Evolutionary conservation across 768 basidiomycete genomes (phyloP).

Genomic region (Crepidotus variabilis): DNA sequence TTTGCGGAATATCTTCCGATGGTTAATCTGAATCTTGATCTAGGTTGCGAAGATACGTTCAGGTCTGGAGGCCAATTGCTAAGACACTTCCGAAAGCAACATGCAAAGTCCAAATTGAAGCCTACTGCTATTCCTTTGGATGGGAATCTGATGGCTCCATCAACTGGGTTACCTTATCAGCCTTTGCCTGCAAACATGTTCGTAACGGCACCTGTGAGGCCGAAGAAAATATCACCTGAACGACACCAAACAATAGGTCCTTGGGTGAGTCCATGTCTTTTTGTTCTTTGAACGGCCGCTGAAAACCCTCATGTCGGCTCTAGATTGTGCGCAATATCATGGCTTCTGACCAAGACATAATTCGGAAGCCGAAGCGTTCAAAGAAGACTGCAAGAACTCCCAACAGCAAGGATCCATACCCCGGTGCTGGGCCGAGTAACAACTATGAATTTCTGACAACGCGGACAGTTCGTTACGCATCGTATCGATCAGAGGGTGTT

Average conservation of each 20-base stretch:
- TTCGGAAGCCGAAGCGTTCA: slow-evolving; percentile 7
- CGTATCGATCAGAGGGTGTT: slow-evolving; percentile 32
- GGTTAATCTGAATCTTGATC: background rate
- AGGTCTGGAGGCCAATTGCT: slow-evolving; percentile 42
- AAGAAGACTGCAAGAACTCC: slow-evolving; percentile 12
- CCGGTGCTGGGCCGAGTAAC: slow-evolving; percentile 22
- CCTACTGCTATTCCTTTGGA: slow-evolving; percentile 28
- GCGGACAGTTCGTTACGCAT: slow-evolving; percentile 37
- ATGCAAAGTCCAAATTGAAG: slow-evolving; percentile 31
- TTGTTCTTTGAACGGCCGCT: background rate
- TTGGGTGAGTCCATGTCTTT: slow-evolving; percentile 40
- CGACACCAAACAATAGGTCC: slow-evolving; percentile 48
- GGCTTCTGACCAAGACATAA: slow-evolving; percentile 16
- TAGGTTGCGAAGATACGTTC: slow-evolving; percentile 54
- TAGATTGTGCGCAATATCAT: slow-evolving; percentile 40
- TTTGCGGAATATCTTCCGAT: background rate
- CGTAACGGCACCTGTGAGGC: slow-evolving; percentile 38
- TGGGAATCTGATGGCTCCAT: slow-evolving; percentile 24
- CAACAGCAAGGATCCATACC: slow-evolving; percentile 6
- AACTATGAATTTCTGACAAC: slow-evolving; percentile 52
- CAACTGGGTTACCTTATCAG: slow-evolving; percentile 34
- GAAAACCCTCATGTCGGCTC: background rate
- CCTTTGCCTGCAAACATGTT: slow-evolving; percentile 48
- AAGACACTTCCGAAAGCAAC: slow-evolving; percentile 43
- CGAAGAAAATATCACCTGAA: slow-evolving; percentile 43